phyloP scores from a whole-genome alignment of 2,329 filamentous ascomycete genomes.

The Cryphonectria nitschkei region DNA sequence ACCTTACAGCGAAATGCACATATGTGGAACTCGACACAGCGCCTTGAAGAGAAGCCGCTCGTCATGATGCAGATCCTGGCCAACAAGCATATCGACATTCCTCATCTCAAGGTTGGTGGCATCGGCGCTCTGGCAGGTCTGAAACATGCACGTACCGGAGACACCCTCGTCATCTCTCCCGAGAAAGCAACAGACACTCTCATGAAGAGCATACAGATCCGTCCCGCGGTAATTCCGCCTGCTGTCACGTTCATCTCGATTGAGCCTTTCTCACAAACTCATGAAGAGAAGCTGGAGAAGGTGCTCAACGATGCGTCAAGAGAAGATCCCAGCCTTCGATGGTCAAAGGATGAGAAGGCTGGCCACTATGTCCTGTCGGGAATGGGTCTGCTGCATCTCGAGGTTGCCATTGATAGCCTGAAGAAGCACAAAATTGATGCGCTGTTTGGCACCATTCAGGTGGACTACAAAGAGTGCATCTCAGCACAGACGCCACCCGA shows the following conservation, averaged over 20 bases:
- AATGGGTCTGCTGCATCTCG: conserved; percentile 95
- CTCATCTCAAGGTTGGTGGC: conserved; percentile 79
- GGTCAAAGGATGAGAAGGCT: conserved; percentile 83
- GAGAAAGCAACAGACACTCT: conserved; percentile 66
- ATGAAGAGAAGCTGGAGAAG: conserved; percentile 74
- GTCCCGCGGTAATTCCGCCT: conserved; percentile 86
- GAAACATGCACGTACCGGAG: conserved; percentile 89
- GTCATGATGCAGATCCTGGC: conserved; percentile 89
- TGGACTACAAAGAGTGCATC: conserved; percentile 89
- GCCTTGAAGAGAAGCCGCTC: conserved; percentile 77
- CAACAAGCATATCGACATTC: conserved; percentile 82
- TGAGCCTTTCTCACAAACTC: conserved; percentile 69
- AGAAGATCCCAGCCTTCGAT: conserved; percentile 90
- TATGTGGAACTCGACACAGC: conserved; percentile 86
- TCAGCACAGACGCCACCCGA: conserved; percentile 59
- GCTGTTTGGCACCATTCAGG: conserved; percentile 88
- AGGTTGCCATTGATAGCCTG: conserved; percentile 87
- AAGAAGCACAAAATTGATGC: conserved; percentile 86
- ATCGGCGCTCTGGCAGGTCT: conserved; percentile 93
- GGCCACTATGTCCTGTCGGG: conserved; percentile 92
- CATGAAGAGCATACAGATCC: conserved; percentile 76
- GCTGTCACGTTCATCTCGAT: conserved; percentile 97
- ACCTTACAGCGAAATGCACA: conserved; percentile 72
- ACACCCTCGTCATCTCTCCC: conserved; percentile 80
- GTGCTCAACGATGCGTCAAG: conserved; percentile 78